Evolutionary conservation across 192 early-diverging fungal species (phyloP), one percentile per base, ranked within the genome.

Genomic region (Thoreauomyces humboldtii): DNA sequence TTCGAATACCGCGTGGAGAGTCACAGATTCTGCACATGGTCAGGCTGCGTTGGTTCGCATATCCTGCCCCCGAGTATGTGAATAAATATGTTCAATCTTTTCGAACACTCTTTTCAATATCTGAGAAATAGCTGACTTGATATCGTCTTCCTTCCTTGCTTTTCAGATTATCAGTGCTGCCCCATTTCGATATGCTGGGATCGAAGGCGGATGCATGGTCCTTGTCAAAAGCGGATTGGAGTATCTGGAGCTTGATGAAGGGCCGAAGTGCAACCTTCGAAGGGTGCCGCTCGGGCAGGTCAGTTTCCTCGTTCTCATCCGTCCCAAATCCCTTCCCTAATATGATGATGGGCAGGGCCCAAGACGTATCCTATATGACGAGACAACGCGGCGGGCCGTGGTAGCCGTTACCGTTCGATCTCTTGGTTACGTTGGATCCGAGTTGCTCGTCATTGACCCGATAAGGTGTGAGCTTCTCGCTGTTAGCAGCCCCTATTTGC

Each of bases 321-420:
- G n/a, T n/a, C n/a, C n/a, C n/a, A n/a, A n/a, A n/a, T n/a, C n/a
- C n/a, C n/a, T n/a, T n/a, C n/a, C n/a, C n/a, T n/a, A n/a, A n/a
- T n/a, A n/a, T n/a, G n/a, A n/a, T n/a, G n/a, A n/a, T 9, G 14
- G 44, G 7, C 32, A 70, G 63, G 47, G 61, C 7, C 73, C 73
- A 37, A 67, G 74, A n/a, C 55, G 77, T 21, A 59, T 78, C 4
- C n/a, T 78, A 4, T 76, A 62, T 45, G 77, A 79, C 46, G 6
- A 9, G 4, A 29, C 22, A 7, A 73, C 73, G 12, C 32, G 60
- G 3, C 70, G 21, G 28, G 57, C 75, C 0, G 25, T 79, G 2
- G 64, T 79, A 6, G 70, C 70, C 29, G 61, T 48, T 24, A 60
- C 58, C 38, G 17, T 12, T 6, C 2, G 32, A 17, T 7, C 5